Evolutionary conservation across 1,139 yeast species (phyloP), one percentile per base, ranked within the genome.

Genomic region (Hansenula anomala): DNA sequence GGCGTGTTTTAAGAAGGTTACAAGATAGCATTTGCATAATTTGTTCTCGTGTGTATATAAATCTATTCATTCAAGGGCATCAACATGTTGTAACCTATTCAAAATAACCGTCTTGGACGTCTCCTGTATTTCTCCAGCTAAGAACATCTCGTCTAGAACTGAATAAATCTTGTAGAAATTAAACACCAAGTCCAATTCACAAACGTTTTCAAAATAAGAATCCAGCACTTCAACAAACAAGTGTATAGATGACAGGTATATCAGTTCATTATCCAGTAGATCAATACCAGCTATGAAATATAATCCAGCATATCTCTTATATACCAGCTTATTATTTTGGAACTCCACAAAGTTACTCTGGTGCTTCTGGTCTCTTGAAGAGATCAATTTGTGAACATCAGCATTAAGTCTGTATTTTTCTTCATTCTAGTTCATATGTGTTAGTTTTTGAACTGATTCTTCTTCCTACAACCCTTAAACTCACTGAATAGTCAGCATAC

Each of bases 241-340:
- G 57, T 92, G 98, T 27, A 92, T 77, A 25, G 88, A 80, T 48
- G 92, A 96, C 41, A 92, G 67, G 56, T 84, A 85, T 41, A 82
- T 77, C 46, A 92, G 71, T 56, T 90, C 97, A 54, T 82, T 82
- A 56, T 89, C 97, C 13, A 66, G 64, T 26, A 75, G 62, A 49
- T 85, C 96, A 12, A 89, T 78, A 39, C 94, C 84, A 42, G 85
- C 74, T 22, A 90, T 78, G 57, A 92, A 89, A 60, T 81, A 90
- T 15, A 92, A 64, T 9, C 98, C 98, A 2, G 97, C 97, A 57
- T 90, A 92, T 44, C 97, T 67, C 49, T 96, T 70, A 59, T 92
- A 92, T 2, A 92, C 90, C 42, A 92, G 67, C 56, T 86, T 86
- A 47, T 69, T 61, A 28, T 71, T 77, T 31, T 83, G 82, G 55